Percentiles rank a stretch among this genome's conserved stretches.
Evolutionary conservation across 2,329 filamentous ascomycete genomes (phyloP).

Genomic region (Aspergillus brasiliensis): DNA sequence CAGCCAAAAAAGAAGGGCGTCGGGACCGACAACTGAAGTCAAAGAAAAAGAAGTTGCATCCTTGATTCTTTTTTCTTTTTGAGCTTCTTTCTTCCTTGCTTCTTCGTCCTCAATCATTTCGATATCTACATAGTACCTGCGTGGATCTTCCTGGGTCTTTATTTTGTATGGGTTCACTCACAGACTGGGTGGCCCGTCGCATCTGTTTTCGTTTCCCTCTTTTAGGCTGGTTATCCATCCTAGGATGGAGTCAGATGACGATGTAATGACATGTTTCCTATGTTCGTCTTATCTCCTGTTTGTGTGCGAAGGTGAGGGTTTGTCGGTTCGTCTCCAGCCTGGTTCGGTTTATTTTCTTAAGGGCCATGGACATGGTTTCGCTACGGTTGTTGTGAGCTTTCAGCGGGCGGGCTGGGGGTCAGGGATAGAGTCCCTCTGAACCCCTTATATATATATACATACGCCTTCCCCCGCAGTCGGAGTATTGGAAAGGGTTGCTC

Average conservation of each 20-base stretch:
- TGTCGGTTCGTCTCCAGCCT: constrained; percentile 2
- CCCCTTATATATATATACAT: neutral
- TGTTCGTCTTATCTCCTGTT: constrained; percentile 16
- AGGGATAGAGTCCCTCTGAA: neutral
- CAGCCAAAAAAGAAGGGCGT: constrained; percentile 45
- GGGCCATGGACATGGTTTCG: neutral
- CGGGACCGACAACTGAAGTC: constrained; percentile 33
- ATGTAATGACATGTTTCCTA: constrained; percentile 34
- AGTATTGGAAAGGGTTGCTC: constrained; percentile 2
- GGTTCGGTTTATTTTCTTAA: neutral
- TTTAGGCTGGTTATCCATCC: constrained; percentile 8
- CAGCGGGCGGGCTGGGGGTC: neutral
- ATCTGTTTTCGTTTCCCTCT: constrained; percentile 16
- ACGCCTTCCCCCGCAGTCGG: neutral
- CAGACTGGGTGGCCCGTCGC: constrained; percentile 4
- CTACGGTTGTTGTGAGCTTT: neutral
- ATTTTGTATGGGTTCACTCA: constrained; percentile 1
- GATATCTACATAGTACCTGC: constrained; percentile 3
- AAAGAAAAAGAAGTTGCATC: constrained; percentile 11
- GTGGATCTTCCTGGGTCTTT: neutral
- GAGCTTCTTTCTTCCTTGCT: constrained; percentile 11
- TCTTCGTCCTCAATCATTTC: constrained; percentile 12
- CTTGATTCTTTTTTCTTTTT: neutral
- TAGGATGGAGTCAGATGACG: constrained; percentile 27
- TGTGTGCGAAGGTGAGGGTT: constrained; percentile 1